Base-by-base conservation (phyloP, 202 grass and related monocot species). In the Elaeis oleifera region DNA sequence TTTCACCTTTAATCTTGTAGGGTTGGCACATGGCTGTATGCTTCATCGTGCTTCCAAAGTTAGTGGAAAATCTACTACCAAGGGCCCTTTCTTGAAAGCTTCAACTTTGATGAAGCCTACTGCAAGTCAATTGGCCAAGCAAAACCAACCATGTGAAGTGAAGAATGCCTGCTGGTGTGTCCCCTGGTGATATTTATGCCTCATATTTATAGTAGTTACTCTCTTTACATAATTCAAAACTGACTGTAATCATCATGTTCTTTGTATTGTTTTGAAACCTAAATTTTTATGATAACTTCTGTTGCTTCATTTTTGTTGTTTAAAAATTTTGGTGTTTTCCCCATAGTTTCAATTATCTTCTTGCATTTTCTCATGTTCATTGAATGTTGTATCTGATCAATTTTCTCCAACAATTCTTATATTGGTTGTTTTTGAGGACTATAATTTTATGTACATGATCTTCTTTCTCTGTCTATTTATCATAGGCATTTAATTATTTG, bases 81-180 rank as follows among this genome's bases (percentile, higher is more conserved):
- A 78, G 73, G 63, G 54, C 54, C 57, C 52, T 78, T 71, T 79
- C 36, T 74, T 25, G 5, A 94, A 58, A 80, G 57, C 50, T 31
- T 99, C 94, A 52, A 94, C 88, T 49, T 60, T 99, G 49, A 89
- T 99, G 94, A 99, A 87, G 59, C 88, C 85, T 62, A 99, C 94
- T 60, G 88, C 75, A 21, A 78, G 94, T 69, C 88, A 99, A 65
- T 59, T 99, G 60, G 94, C 94, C 0, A 94, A 80, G 75, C 82
- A 94, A 87, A 84, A 72, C 59, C 80, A 27, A 28, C 61, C 61
- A 63, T 21, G 31, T 6, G 66, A 78, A 76, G 8, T 39, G 29
- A 81, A 76, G 53, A 71, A 63, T 64, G 2, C 48, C 18, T 72
- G 51, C 5, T 58, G 49, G 94, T 99, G 81, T 57, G 81, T 80